Evolutionary conservation across 129 eudicot species (phyloP), one percentile per base, ranked within the genome.

Genomic region (Oenanthe sinensis): DNA sequence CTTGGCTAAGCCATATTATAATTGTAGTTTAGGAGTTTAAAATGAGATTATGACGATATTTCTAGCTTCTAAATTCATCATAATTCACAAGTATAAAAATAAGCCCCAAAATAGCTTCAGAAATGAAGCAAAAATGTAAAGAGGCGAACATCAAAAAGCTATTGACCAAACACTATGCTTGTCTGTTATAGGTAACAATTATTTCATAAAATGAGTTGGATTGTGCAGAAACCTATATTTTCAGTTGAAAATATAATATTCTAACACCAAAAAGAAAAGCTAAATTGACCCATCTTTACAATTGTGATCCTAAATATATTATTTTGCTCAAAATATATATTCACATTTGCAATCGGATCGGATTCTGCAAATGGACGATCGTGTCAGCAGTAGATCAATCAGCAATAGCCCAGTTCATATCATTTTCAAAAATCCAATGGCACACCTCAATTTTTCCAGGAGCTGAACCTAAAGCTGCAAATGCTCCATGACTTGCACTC

Each of bases 391-490:
- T 58, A 26, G 13, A 17, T 65, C 82, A 91, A 85, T 89, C 97
- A 19, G 91, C 96, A 62, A 85, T 85, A 3, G 97, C 80, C 98
- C 98, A 93, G 67, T 89, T 91, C 90, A 93, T 85, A 77, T 93
- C 98, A 77, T 89, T 93, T 87, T 93, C 93, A 81, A 89, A 93
- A 77, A 93, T 93, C 98, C 98, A 93, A 55, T 93, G 98, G 63
- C 98, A 93, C 24, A 91, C 98, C 76, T 93, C 98, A 26, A 91
- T 93, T 75, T 91, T 89, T 22, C 98, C 98, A 2, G 98, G 98
- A 39, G 84, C 86, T 71, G 93, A 93, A 15, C 98, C 98, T 80
- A 93, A 84, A n/a, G 93, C 89, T 62, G 84, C 50, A 74, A 93
- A 93, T 1, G 98, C 96, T 12, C 93, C 98, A 79, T 93, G 98